Percentiles rank a stretch among this genome's conserved stretches.
These are phyloP conservation scores for Boletus sp. DNA, from an alignment of 1,284 basidiomycete genomes.

Conservation along the genomic window DNA sequence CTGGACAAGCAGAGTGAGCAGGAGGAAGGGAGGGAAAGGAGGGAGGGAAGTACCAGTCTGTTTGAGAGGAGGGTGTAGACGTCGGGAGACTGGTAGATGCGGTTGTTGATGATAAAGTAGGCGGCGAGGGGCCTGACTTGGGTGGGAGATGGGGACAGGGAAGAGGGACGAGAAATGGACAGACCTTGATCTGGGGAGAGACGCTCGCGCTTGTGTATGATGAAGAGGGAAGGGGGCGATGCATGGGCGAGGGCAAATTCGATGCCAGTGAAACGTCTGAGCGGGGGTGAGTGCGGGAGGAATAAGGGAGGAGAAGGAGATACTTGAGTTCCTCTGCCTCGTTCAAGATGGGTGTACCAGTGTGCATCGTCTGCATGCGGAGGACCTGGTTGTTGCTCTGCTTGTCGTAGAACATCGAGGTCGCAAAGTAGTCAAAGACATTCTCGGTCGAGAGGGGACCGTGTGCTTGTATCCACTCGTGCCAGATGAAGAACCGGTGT, in stretches of 20 bases:
- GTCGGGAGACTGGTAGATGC: conserved; percentile 83
- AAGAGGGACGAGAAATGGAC: conserved; percentile 19
- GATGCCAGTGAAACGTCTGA: conserved; percentile 75
- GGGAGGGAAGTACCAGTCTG: conserved; percentile 51
- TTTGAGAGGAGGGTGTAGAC: conserved; percentile 79
- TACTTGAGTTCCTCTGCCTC: conserved; percentile 80
- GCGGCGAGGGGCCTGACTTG: conserved; percentile 70
- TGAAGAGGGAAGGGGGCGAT: conserved; percentile 72
- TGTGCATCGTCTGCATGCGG: conserved; percentile 85
- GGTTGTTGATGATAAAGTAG: conserved; percentile 82
- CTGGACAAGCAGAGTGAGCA: conserved; percentile 35
- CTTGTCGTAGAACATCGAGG: conserved; percentile 87
- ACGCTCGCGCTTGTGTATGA: conserved; percentile 82
- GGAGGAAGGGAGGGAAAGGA: not conserved
- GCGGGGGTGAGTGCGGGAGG: conserved; percentile 2
- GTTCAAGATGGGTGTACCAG: conserved; percentile 63
- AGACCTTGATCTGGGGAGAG: conserved; percentile 75
- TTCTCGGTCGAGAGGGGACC: conserved; percentile 71
- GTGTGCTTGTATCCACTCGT: conserved; percentile 77
- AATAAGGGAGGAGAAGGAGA: conserved; percentile 18
- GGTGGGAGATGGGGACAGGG: not conserved
- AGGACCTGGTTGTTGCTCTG: conserved; percentile 85
- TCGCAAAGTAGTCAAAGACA: conserved; percentile 81
- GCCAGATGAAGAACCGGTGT: conserved; percentile 81
- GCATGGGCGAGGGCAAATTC: conserved; percentile 81